phyloP scores from a whole-genome alignment of 2,329 filamentous ascomycete genomes.

The Paecilomyces niveus region DNA sequence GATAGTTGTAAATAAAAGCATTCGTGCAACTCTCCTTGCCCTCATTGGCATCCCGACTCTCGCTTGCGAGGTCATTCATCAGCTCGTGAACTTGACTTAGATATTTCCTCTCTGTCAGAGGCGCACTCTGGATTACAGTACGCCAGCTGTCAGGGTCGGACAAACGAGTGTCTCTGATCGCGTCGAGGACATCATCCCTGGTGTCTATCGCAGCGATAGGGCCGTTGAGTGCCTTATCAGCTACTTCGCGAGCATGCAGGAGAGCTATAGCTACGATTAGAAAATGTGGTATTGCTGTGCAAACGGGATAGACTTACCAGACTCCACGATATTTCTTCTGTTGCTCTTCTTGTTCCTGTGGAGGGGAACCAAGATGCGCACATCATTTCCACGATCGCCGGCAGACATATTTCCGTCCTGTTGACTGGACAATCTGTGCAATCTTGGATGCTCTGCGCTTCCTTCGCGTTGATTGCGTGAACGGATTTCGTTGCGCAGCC shows the following conservation, averaged over 20 bases:
- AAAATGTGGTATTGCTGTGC: background rate
- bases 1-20: constrained; percentile 87
- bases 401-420: constrained; percentile 26
- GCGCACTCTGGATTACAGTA: constrained; percentile 68
- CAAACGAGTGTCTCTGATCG: constrained; percentile 66
- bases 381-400: constrained; percentile 57
- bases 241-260: constrained; percentile 51
- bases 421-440: constrained; percentile 33
- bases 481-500: constrained; percentile 74
- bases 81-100: constrained; percentile 74
- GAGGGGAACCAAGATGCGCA: constrained; percentile 75
- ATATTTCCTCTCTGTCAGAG: constrained; percentile 72
- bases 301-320: constrained; percentile 52
- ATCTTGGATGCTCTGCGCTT: constrained; percentile 35
- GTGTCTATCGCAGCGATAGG: constrained; percentile 85
- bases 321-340: constrained; percentile 76
- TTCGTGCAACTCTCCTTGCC: constrained; percentile 55
- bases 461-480: constrained; percentile 63
- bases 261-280: constrained; percentile 35
- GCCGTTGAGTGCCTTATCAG: constrained; percentile 65
- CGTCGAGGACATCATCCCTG: constrained; percentile 71
- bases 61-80: constrained; percentile 55
- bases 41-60: constrained; percentile 25
- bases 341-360: constrained; percentile 90
- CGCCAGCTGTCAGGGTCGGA: constrained; percentile 81